phyloP scores from a whole-genome alignment of 1,139 yeast species.

The Candida sanyaensis region DNA sequence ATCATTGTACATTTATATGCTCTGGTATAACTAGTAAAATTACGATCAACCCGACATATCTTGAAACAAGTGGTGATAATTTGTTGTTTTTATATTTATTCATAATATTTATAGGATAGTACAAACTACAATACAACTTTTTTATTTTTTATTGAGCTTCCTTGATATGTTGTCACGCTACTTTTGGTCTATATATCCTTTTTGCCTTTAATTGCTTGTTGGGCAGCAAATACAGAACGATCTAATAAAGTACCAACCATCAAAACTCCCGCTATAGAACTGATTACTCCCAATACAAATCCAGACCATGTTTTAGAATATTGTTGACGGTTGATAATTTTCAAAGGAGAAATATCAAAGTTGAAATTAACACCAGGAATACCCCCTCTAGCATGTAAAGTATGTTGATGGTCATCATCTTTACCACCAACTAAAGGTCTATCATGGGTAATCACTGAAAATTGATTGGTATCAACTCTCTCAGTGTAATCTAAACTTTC shows the following conservation, averaged over 20 bases:
- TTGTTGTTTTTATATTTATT: background rate
- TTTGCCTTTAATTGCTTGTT: slow-evolving; percentile 73
- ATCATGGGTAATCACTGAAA: slow-evolving; percentile 87
- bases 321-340: slow-evolving; percentile 82
- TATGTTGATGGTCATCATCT: slow-evolving; percentile 88
- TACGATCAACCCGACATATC: too few relatives aligned
- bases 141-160: background rate
- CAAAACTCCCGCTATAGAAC: slow-evolving; percentile 90
- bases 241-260: slow-evolving; percentile 91
- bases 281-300: slow-evolving; percentile 79
- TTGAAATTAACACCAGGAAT: slow-evolving; percentile 85
- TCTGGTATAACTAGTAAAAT: background rate
- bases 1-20: background rate
- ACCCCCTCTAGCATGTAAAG: slow-evolving; percentile 86
- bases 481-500: slow-evolving; percentile 57
- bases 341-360: slow-evolving; percentile 91
- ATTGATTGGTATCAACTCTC: slow-evolving; percentile 82
- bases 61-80: background rate
- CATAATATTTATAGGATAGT: background rate
- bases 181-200: slow-evolving; percentile 43
- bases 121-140: background rate
- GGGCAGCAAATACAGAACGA: slow-evolving; percentile 87
- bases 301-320: slow-evolving; percentile 83
- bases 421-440: slow-evolving; percentile 84
- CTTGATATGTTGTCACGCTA: background rate